Evolutionary conservation across 2,329 filamentous ascomycete genomes (phyloP).

Genomic region (Trichophyton mentagrophytes): DNA sequence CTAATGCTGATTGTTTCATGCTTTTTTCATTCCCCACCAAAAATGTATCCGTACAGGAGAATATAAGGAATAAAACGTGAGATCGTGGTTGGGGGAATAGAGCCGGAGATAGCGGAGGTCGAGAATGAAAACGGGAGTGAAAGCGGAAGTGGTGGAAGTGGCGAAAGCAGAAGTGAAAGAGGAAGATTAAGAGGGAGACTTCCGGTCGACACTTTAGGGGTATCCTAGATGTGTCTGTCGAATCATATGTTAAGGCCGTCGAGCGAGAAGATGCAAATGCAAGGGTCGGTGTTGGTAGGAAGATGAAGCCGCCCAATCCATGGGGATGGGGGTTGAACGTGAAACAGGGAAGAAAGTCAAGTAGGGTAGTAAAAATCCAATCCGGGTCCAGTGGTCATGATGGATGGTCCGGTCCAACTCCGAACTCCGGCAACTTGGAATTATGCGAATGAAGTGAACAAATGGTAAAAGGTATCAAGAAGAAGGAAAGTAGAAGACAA

Average conservation of each 20-base stretch:
- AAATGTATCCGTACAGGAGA: not conserved
- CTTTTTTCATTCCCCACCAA: not conserved
- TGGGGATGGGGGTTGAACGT: not conserved
- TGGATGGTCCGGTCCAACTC: constrained; percentile 9
- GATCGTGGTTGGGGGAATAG: not conserved
- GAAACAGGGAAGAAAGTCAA: not conserved
- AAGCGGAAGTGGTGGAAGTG: not conserved
- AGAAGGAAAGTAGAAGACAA: constrained; percentile 1
- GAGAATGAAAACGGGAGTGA: not conserved
- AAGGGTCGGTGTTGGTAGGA: not conserved
- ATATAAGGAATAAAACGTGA: not conserved
- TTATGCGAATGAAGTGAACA: constrained; percentile 7
- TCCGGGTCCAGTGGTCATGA: not conserved
- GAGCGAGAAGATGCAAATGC: not conserved
- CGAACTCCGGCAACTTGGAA: constrained; percentile 8
- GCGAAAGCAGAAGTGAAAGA: not conserved
- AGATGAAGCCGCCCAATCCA: not conserved
- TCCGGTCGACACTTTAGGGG: not conserved
- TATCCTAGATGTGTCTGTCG: not conserved
- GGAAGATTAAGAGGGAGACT: not conserved
- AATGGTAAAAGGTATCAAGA: not conserved
- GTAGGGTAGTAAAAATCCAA: not conserved
- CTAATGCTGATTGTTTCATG: not conserved
- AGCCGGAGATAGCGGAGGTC: not conserved
- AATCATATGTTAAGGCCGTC: not conserved